Evolutionary conservation across 495 filamentous ascomycete genomes (phyloP).

Genomic region (Neurospora sp.): DNA sequence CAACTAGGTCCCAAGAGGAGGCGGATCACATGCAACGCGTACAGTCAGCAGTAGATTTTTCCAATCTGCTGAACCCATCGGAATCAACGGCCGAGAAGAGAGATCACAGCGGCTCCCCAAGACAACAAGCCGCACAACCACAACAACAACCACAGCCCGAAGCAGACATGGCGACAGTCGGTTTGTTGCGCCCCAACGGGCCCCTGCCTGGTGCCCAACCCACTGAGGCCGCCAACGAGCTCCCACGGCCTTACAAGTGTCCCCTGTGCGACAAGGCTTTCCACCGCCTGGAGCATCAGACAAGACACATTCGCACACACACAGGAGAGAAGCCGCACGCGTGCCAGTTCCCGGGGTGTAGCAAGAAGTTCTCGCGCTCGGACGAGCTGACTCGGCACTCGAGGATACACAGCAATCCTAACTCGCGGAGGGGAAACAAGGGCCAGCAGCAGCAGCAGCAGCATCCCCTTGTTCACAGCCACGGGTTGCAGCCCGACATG

Average conservation of each 20-base stretch:
- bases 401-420: slow-evolving; percentile 97
- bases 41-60: slow-evolving; percentile 64
- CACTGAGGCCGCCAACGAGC: slow-evolving; percentile 47
- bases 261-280: slow-evolving; percentile 98
- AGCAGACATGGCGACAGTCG: slow-evolving; percentile 56
- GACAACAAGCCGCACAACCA: slow-evolving; percentile 18
- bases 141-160: slow-evolving; percentile 27
- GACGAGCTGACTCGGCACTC: slow-evolving; percentile 96
- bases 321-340: slow-evolving; percentile 97
- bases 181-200: slow-evolving; percentile 62
- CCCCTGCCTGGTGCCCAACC: slow-evolving; percentile 45
- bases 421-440: slow-evolving; percentile 90
- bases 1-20: slow-evolving; percentile 5
- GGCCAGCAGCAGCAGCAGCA: slow-evolving; percentile 38
- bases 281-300: slow-evolving; percentile 97
- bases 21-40: slow-evolving; percentile 62
- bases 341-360: slow-evolving; percentile 89
- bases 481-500: slow-evolving; percentile 47
- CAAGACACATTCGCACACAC: slow-evolving; percentile 92
- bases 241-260: slow-evolving; percentile 96
- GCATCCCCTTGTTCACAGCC: slow-evolving; percentile 16
- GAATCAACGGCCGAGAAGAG: slow-evolving; percentile 15
- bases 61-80: slow-evolving; percentile 65
- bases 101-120: slow-evolving; percentile 11
- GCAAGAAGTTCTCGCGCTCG: slow-evolving; percentile 93